These are phyloP conservation scores for Aspergillus neotritici DNA, from an alignment of 2,329 filamentous ascomycete genomes.

Conservation along the genomic window DNA sequence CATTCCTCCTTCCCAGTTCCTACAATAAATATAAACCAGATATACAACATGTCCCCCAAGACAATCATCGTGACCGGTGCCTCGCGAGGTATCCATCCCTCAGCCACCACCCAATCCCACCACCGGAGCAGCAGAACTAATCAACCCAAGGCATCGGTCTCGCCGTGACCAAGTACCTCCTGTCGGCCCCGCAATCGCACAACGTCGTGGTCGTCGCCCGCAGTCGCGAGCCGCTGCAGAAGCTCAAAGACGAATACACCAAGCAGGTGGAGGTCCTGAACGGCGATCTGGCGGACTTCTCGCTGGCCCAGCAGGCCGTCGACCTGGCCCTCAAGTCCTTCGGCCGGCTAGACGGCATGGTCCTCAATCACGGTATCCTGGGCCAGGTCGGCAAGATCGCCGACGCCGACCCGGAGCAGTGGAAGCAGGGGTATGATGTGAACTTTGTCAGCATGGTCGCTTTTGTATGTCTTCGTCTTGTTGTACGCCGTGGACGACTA, in stretches of 20 bases:
- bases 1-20: background rate
- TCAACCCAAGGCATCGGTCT: constrained; percentile 50
- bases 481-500: background rate
- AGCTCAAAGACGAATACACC: constrained; percentile 50
- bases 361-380: constrained; percentile 82
- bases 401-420: constrained; percentile 64
- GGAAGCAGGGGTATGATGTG: constrained; percentile 69
- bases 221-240: constrained; percentile 48
- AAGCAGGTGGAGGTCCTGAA: constrained; percentile 52
- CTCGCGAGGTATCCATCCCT: constrained; percentile 47
- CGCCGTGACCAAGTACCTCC: constrained; percentile 55
- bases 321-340: constrained; percentile 62
- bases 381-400: constrained; percentile 67
- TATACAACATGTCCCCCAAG: constrained; percentile 39
- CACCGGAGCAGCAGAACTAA: background rate
- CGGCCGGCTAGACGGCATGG: constrained; percentile 68
- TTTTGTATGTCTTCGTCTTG: constrained; percentile 52
- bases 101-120: background rate
- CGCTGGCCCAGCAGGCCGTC: constrained; percentile 56
- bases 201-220: constrained; percentile 57
- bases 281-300: constrained; percentile 53
- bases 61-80: constrained; percentile 66
- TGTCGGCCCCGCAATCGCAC: constrained; percentile 45
- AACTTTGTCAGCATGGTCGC: constrained; percentile 82
- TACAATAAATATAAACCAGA: background rate